Percentiles rank a stretch among this genome's conserved stretches.
phyloP scores from a whole-genome alignment of 1,139 yeast genomes.

The Blastobotrys persicus region DNA sequence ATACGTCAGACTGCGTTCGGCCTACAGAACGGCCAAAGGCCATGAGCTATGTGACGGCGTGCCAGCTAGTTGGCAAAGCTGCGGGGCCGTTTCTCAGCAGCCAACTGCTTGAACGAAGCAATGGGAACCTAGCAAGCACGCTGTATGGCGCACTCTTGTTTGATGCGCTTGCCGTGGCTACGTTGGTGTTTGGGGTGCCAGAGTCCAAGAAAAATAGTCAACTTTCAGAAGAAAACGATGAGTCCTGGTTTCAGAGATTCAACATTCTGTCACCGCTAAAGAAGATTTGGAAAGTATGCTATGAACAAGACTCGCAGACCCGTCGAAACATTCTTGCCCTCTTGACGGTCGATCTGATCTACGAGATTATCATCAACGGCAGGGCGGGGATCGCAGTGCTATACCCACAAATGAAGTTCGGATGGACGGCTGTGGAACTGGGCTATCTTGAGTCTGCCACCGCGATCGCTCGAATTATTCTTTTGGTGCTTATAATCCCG shows the following conservation, averaged over 20 bases:
- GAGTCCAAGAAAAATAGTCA: constrained; percentile 17
- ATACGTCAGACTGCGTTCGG: constrained; percentile 22
- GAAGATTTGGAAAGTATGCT: constrained; percentile 18
- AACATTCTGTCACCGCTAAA: constrained; percentile 19
- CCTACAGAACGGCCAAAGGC: constrained; percentile 23
- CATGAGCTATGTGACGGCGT: constrained; percentile 24
- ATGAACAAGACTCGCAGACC: constrained; percentile 11
- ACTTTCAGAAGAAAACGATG: constrained; percentile 3
- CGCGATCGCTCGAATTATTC: constrained; percentile 20
- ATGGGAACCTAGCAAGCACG: constrained; percentile 15
- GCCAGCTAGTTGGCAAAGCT: constrained; percentile 24
- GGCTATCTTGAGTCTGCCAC: constrained; percentile 27
- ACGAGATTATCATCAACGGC: constrained; percentile 24
- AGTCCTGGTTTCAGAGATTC: constrained; percentile 9
- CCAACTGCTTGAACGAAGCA: constrained; percentile 12
- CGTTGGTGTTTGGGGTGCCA: constrained; percentile 16
- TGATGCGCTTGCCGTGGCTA: constrained; percentile 14
- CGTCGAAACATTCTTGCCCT: constrained; percentile 20
- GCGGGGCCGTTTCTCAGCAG: constrained; percentile 24
- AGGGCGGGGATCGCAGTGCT: constrained; percentile 26
- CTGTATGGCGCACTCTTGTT: constrained; percentile 14
- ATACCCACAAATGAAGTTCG: constrained; percentile 26
- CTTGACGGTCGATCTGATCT: constrained; percentile 21
- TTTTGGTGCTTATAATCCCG: constrained; percentile 23
- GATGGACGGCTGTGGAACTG: constrained; percentile 25